Evolutionary conservation across 2,329 filamentous ascomycete genomes (phyloP).

Genomic region (Fusarium sp.): DNA sequence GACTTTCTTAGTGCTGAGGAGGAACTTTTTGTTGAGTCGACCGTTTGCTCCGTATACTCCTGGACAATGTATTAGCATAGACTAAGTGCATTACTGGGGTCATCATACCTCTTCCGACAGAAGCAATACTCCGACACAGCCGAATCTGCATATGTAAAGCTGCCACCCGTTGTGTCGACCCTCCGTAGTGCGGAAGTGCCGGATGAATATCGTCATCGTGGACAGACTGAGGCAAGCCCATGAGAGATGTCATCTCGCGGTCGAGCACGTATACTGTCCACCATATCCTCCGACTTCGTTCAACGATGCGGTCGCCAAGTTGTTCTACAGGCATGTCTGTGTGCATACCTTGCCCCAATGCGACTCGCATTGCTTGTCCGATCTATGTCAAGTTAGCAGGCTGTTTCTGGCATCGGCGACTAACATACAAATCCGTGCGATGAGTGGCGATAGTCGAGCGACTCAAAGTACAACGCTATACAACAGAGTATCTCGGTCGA

Average conservation of each 20-base stretch:
- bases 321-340: constrained; percentile 61
- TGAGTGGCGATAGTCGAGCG: constrained; percentile 59
- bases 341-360: constrained; percentile 63
- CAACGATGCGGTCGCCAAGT: constrained; percentile 55
- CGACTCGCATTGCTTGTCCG: constrained; percentile 63
- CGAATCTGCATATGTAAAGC: constrained; percentile 51
- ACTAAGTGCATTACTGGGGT: fast-evolving
- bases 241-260: constrained; percentile 64
- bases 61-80: neutral
- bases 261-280: constrained; percentile 67
- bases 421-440: constrained; percentile 58
- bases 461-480: constrained; percentile 64
- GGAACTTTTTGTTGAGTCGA: constrained; percentile 48
- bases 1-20: constrained; percentile 49
- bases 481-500: constrained; percentile 64
- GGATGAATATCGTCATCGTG: constrained; percentile 64
- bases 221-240: constrained; percentile 63
- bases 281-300: constrained; percentile 63
- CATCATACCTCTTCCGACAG: constrained; percentile 47
- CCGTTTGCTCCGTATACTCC: constrained; percentile 50
- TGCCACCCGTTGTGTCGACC: constrained; percentile 43
- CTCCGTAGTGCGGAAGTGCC: constrained; percentile 49
- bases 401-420: neutral
- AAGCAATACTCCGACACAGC: constrained; percentile 48
- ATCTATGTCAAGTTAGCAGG: neutral